phyloP scores from a whole-genome alignment of 192 early-diverging fungal genomes.

The Spinellus fusiger region DNA sequence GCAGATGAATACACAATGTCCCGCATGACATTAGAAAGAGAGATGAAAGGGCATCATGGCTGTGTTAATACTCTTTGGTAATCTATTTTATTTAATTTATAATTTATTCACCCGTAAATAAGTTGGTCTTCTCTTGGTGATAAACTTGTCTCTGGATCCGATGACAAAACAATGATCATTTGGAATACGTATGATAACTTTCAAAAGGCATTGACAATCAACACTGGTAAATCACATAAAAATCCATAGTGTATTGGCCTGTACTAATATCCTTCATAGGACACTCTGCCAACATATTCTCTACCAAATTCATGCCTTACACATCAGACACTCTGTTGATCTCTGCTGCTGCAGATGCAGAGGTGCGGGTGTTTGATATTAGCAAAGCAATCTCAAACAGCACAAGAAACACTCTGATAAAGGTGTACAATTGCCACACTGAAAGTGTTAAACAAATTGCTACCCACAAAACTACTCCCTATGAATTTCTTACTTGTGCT shows the following conservation, averaged over 20 bases:
- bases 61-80: slow-evolving; percentile 52
- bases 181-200: slow-evolving; percentile 44
- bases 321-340: slow-evolving; percentile 53
- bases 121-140: slow-evolving; percentile 51
- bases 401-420: neutral
- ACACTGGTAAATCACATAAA: slow-evolving; percentile 18
- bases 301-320: slow-evolving; percentile 58
- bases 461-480: slow-evolving; percentile 35
- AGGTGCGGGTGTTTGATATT: slow-evolving; percentile 31
- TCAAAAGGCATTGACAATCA: slow-evolving; percentile 26
- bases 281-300: slow-evolving; percentile 74
- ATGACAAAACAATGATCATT: slow-evolving; percentile 51
- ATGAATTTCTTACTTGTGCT: slow-evolving; percentile 51
- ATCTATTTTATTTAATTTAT: neutral
- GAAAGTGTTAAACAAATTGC: slow-evolving; percentile 46
- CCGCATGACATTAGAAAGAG: slow-evolving; percentile 25
- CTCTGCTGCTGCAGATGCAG: slow-evolving; percentile 57
- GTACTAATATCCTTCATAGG: slow-evolving; percentile 25
- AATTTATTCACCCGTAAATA: neutral
- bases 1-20: slow-evolving; percentile 20
- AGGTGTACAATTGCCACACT: slow-evolving; percentile 44
- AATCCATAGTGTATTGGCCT: neutral
- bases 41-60: slow-evolving; percentile 41
- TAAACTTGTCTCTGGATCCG: slow-evolving; percentile 53
- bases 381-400: neutral